Percentiles rank a stretch among this genome's conserved stretches.
phyloP scores from a whole-genome alignment of 495 filamentous ascomycete genomes.

The Antarctomyces pellizariae region DNA sequence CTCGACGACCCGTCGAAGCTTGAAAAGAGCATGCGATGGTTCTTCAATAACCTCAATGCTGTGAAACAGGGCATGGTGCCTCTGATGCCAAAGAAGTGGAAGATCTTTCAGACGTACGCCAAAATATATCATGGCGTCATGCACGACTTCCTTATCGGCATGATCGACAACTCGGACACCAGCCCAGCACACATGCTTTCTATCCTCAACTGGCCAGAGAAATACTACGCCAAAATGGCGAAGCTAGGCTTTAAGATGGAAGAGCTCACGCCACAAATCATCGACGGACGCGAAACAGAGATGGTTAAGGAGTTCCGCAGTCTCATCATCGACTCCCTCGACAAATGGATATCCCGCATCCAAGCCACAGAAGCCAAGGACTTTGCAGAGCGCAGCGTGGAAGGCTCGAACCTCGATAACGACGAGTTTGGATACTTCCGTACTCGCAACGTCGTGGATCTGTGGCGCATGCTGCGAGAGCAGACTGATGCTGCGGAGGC shows the following conservation, averaged over 20 bases:
- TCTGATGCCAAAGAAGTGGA: constrained; percentile 93
- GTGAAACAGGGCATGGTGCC: constrained; percentile 74
- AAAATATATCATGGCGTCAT: constrained; percentile 80
- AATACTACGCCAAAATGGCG: constrained; percentile 88
- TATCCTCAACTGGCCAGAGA: constrained; percentile 86
- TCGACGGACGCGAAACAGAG: constrained; percentile 72
- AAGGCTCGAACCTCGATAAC: constrained; percentile 49
- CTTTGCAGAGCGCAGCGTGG: constrained; percentile 51
- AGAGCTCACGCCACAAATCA: constrained; percentile 55
- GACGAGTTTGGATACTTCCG: constrained; percentile 74
- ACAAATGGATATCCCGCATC: constrained; percentile 94
- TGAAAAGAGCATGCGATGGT: constrained; percentile 77
- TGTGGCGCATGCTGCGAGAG: constrained; percentile 95
- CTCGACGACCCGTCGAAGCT: constrained; percentile 58
- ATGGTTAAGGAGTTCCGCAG: constrained; percentile 81
- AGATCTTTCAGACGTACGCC: constrained; percentile 73
- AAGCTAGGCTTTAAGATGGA: constrained; percentile 57
- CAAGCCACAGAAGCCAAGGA: constrained; percentile 53
- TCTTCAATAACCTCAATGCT: constrained; percentile 86
- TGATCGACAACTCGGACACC: constrained; percentile 61
- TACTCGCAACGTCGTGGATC: constrained; percentile 68
- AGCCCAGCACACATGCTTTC: constrained; percentile 58
- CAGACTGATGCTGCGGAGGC: constrained; percentile 62
- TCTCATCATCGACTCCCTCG: constrained; percentile 82
- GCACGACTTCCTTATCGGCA: constrained; percentile 69